Evolutionary conservation across 495 filamentous ascomycete genomes (phyloP), one percentile per base, ranked within the genome.

Genomic region (Chaetomium fimeti): DNA sequence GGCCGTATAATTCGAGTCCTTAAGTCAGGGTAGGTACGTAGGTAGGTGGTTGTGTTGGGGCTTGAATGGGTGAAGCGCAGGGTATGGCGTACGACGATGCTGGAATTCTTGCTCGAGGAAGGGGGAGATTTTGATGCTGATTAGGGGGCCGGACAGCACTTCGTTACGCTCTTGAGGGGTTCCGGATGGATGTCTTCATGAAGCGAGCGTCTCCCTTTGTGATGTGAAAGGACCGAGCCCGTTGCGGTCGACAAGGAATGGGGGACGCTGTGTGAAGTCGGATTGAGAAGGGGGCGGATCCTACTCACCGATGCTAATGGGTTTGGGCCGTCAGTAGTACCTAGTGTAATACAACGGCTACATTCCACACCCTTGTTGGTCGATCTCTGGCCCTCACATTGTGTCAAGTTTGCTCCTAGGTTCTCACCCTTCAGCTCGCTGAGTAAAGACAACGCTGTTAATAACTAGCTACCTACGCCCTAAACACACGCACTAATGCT

Each of bases 91-190:
- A 12, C 27, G 15, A 71, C 68, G 40, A 78, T 78, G 20, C 59
- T 78, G 20, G 69, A 66, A 20, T 71, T 73, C 11, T 36, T 78
- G 22, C 63, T 77, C 11, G 65, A 72, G 49, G 72, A 71, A 22
- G 75, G 76, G 12, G 75, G 68, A 0, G 67, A 71, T 20, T 65
- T 75, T 48, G 68, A 73, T 27, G 61, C 63, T 3, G 75, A 78
- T 45, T 54, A 61, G 22, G 67, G 15, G 74, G 74, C 5, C 67
- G 71, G 25, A 77, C 75, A 3, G 67, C 76, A 15, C 62, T 74
- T 20, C 72, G 72, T 27, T 74, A 64, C 20, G 70, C 68, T 2
- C 61, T 71, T 4, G 70, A 71, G 68, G 68, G 70, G 3, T 54
- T 59, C 13, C 55, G 59, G 18, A 67, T 71, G 62, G 66, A 72